phyloP scores from a whole-genome alignment of 2,329 filamentous ascomycete genomes.

The Neopestalotiopsis sp. region DNA sequence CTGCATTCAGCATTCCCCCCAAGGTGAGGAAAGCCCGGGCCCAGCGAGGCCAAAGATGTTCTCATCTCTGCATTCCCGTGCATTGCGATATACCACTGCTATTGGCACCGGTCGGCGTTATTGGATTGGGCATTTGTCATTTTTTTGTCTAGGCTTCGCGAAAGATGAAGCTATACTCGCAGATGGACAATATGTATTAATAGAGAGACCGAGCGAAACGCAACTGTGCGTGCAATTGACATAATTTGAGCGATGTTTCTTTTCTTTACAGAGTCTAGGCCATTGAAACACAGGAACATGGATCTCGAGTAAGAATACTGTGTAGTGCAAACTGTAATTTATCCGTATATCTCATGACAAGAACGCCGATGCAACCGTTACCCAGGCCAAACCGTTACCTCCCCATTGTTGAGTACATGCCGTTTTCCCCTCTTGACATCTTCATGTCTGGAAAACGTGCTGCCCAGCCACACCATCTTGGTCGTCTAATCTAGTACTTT shows the following conservation, averaged over 20 bases:
- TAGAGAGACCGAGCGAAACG: not conserved
- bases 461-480: not conserved
- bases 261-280: not conserved
- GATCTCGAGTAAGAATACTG: not conserved
- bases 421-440: not conserved
- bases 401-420: not conserved
- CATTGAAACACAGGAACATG: not conserved
- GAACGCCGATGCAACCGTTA: no score
- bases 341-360: no score
- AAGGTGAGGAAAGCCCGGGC: not conserved
- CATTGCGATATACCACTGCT: slow-evolving; percentile 11
- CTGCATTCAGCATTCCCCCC: not conserved
- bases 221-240: not conserved
- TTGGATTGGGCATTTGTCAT: not conserved
- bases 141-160: not conserved
- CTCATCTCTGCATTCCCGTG: slow-evolving; percentile 6
- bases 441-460: not conserved
- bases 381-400: no score
- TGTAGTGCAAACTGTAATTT: no score
- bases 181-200: not conserved
- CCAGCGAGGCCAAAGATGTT: not conserved
- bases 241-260: not conserved
- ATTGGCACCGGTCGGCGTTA: not conserved
- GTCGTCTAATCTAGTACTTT: not conserved
- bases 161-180: not conserved